Evolutionary conservation across 495 filamentous ascomycete genomes (phyloP).

Genomic region (Penicillium nucicola): DNA sequence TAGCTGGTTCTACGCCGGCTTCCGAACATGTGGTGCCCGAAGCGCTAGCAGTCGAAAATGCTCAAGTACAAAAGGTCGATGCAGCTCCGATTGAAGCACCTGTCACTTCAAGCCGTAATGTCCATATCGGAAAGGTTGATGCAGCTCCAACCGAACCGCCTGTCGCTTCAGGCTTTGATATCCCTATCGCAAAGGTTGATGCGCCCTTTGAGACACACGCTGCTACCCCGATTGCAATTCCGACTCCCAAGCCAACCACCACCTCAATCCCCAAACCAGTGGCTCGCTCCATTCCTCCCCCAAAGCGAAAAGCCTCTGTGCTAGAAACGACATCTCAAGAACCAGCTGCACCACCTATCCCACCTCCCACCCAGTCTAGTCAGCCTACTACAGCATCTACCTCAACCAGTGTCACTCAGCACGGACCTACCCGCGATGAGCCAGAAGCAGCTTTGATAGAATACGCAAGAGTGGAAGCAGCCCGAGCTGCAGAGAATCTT

Average conservation of each 20-base stretch:
- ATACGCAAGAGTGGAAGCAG: neutral
- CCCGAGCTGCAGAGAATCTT: neutral
- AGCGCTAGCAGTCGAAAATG: conserved; percentile 5
- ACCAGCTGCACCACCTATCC: neutral
- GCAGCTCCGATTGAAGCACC: conserved; percentile 7
- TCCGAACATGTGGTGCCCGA: conserved; percentile 22
- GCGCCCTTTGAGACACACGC: conserved; percentile 3
- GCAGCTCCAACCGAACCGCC: conserved; percentile 7
- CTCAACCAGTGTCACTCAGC: neutral
- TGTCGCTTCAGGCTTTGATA: conserved; percentile 9
- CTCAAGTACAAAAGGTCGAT: conserved; percentile 6
- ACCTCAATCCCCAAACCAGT: neutral
- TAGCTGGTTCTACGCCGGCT: conserved; percentile 13
- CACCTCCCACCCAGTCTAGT: neutral
- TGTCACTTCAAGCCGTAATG: too few relatives aligned
- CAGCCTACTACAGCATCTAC: neutral
- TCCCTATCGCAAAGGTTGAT: conserved; percentile 8
- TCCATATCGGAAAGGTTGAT: too few relatives aligned
- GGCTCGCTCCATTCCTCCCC: neutral
- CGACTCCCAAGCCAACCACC: neutral
- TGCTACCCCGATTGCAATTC: conserved; percentile 1
- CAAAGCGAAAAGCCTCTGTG: neutral
- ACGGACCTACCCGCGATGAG: neutral
- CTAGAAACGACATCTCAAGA: neutral
- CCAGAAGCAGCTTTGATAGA: conserved; percentile 3